Conservation (phyloP, 192 early-diverging fungal genomes). For the Rhizophagus sp. region DNA sequence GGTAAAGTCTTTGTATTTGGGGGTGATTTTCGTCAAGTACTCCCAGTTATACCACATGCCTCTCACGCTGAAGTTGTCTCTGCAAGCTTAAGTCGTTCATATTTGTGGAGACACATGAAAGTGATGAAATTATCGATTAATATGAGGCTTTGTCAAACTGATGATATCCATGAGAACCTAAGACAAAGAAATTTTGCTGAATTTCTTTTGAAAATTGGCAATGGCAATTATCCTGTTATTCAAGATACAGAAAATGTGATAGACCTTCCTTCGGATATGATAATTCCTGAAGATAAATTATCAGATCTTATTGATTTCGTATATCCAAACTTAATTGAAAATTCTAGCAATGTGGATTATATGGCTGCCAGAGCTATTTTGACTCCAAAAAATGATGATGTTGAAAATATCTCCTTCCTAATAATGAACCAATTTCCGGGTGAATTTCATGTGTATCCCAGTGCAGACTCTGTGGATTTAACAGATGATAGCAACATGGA, state of each 20-base stretch:
- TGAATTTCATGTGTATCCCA: slow-evolving; percentile 13
- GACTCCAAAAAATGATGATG: slow-evolving; percentile 29
- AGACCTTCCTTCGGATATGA: background rate
- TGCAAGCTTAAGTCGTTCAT: slow-evolving; percentile 25
- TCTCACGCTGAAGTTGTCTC: slow-evolving; percentile 5
- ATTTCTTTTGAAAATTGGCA: slow-evolving; percentile 10
- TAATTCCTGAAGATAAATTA: background rate
- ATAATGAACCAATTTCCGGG: background rate
- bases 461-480: background rate
- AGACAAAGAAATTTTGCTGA: slow-evolving; percentile 11
- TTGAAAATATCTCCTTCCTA: slow-evolving; percentile 17
- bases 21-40: slow-evolving; percentile 19
- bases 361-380: slow-evolving; percentile 20
- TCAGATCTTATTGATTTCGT: slow-evolving; percentile 18
- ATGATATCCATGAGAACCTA: too few relatives aligned
- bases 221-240: background rate
- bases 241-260: background rate
- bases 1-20: slow-evolving; percentile 8
- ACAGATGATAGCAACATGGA: background rate
- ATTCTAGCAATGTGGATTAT: background rate
- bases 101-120: slow-evolving; percentile 23
- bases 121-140: slow-evolving; percentile 24
- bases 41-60: slow-evolving; percentile 25
- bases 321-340: slow-evolving; percentile 12
- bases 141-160: slow-evolving; percentile 25